Base-by-base conservation (phyloP, 495 filamentous ascomycete species). In the Aspergillus homomorphus region DNA sequence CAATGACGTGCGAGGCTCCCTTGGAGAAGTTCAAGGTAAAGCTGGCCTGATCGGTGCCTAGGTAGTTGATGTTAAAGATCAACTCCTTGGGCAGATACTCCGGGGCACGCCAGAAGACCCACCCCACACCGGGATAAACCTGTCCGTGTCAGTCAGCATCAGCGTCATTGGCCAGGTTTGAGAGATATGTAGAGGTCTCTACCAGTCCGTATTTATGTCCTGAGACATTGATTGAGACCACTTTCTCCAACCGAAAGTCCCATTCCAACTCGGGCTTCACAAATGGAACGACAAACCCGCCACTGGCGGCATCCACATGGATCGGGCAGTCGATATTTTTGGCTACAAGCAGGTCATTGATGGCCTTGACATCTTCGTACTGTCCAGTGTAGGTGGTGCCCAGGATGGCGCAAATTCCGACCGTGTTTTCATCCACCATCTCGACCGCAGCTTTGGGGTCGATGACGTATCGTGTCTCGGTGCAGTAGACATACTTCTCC, bases 11-110 rank as follows among this genome's bases (percentile, higher is more conserved):
- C 42, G 87, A 87, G 45, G 92, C 92, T 56, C 92, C 92, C 72
- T 94, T 93, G 69, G 87, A 91, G 79, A 96, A 96, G 79, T 96
- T 96, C 52, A 96, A 82, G n/a, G 92, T 96, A 79, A 96, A 96
- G 53, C 90, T 95, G n/a, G 91, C 86, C 73, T 96, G 92, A 63
- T 96, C 90, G 22, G 92, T 89, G 54, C 92, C 92, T 2, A 96
- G 87, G 70, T 96, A 96, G 77, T 96, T 96, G 81, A 96, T 93
- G 80, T 95, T 96, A 83, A 96, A 96, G 66, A 96, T 89, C 41
- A 96, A 85, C 69, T 96, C 92, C 70, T 92, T 78, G 21, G 91
- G 91, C 1, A 96, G 80, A 72, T 80, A 95, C 66, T 93, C 85
- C 2, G 89, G 88, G 33, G 86, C 81, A 30, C 91, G 83, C 91